Conservation (phyloP, 306 rosid genomes). For the Amphicarpaea edgeworthii region DNA sequence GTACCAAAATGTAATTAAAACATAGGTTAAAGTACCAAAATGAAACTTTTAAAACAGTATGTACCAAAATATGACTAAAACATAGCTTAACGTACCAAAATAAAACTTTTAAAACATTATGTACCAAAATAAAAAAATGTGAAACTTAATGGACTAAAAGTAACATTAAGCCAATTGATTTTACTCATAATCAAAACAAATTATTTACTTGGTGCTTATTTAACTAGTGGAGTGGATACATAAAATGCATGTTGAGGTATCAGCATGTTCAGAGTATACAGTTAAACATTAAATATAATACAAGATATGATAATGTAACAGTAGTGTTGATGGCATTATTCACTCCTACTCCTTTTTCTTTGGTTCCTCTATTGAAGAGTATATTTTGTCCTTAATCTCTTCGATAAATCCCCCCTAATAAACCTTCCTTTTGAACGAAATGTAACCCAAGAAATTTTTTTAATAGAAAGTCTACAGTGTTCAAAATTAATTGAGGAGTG, state of each 20-base stretch:
- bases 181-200: neutral
- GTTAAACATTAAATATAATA: constrained; percentile 9
- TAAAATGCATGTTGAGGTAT: constrained; percentile 2
- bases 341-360: too few species aligned
- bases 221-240: constrained; percentile 16
- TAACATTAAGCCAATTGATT: too few species aligned
- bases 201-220: neutral
- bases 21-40: too few species aligned
- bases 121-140: too few species aligned
- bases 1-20: too few species aligned
- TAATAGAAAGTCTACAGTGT: neutral
- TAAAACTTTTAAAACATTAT: too few species aligned
- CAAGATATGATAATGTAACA: constrained; percentile 11
- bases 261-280: neutral
- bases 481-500: neutral
- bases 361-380: too few species aligned
- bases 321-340: too few species aligned
- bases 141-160: too few species aligned
- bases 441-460: constrained; percentile 20
- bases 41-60: too few species aligned
- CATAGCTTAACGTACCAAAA: too few species aligned
- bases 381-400: constrained; percentile 2
- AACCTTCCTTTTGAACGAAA: constrained; percentile 2
- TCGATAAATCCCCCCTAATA: neutral
- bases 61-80: too few species aligned